Evolutionary conservation across 2,329 filamentous ascomycete genomes (phyloP).

Genomic region (Diaporthe sp.): DNA sequence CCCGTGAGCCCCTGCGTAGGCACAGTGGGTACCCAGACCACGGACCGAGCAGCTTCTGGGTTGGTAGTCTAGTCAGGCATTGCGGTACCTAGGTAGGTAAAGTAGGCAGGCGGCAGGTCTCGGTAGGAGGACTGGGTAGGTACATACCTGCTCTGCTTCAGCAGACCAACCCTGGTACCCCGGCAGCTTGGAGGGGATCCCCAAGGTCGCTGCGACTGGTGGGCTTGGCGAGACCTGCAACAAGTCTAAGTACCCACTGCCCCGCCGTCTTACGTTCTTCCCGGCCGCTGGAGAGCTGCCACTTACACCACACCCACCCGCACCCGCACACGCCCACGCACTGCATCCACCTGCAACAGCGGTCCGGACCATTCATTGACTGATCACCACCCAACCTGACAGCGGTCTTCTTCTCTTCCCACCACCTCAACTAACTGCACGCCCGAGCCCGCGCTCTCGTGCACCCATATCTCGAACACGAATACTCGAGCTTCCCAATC

Average conservation of each 20-base stretch:
- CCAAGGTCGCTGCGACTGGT: slow-evolving; percentile 30
- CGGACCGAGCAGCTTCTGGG: background rate
- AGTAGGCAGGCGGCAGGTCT: background rate
- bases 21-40: slow-evolving; percentile 11
- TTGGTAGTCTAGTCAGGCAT: slow-evolving; percentile 5
- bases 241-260: slow-evolving; percentile 31
- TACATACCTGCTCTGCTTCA: background rate
- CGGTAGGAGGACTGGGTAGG: slow-evolving; percentile 1
- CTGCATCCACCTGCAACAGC: slow-evolving; percentile 25
- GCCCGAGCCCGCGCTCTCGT: background rate
- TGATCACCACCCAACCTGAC: slow-evolving; percentile 27
- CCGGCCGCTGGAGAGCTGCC: slow-evolving; percentile 13
- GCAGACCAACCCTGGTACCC: slow-evolving; percentile 14
- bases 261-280: slow-evolving; percentile 25
- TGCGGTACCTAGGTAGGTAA: background rate
- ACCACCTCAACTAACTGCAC: slow-evolving; percentile 6
- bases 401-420: slow-evolving; percentile 17
- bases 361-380: slow-evolving; percentile 31
- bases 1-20: slow-evolving; percentile 29
- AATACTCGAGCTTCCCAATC: background rate
- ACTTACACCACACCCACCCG: slow-evolving; percentile 16
- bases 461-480: background rate
- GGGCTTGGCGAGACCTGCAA: slow-evolving; percentile 29
- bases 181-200: slow-evolving; percentile 24
- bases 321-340: background rate